A percentile compares a stretch with the other conserved stretches of the same genome.
Conservation (phyloP, 352 stramenopile species). For the Phytopythium oedochilum region DNA sequence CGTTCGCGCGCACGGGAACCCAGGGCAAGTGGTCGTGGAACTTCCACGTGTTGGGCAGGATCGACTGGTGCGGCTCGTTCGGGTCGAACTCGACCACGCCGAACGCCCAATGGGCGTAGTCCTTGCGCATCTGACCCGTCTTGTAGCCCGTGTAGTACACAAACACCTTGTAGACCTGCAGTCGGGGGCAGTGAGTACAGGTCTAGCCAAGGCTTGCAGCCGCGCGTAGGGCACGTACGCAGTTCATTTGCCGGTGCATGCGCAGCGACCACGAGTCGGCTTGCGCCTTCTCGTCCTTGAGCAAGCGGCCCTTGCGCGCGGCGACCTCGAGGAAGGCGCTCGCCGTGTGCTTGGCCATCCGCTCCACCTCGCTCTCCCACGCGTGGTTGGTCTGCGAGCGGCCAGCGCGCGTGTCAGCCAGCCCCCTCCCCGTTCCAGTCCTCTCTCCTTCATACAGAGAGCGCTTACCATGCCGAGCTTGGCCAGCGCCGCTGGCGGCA, state of each 20-base stretch:
- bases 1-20: conserved; percentile 46
- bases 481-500: conserved; percentile 33
- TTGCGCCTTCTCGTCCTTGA: conserved; percentile 40
- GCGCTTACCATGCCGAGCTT: conserved; percentile 55
- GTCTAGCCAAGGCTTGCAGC: no score
- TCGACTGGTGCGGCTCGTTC: conserved; percentile 50
- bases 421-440: no score
- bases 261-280: conserved; percentile 58
- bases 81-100: conserved; percentile 67
- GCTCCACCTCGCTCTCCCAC: conserved; percentile 41
- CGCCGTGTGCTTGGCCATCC: conserved; percentile 37
- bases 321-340: conserved; percentile 33
- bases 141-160: conserved; percentile 85
- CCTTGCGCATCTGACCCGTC: conserved; percentile 57
- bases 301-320: conserved; percentile 22
- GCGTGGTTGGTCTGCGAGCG: conserved; percentile 36
- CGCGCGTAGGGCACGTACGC: conserved; percentile 33
- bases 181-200: no score
- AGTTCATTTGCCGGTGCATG: conserved; percentile 69
- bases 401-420: conserved; percentile 4
- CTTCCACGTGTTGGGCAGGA: conserved; percentile 75
- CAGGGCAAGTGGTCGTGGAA: conserved; percentile 68
- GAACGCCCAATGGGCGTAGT: conserved; percentile 69
- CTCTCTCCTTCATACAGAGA: not conserved
- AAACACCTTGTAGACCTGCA: conserved; percentile 62